Base-by-base conservation (phyloP, 495 filamentous ascomycete genomes). In the Sphaerosporella brunnea region DNA sequence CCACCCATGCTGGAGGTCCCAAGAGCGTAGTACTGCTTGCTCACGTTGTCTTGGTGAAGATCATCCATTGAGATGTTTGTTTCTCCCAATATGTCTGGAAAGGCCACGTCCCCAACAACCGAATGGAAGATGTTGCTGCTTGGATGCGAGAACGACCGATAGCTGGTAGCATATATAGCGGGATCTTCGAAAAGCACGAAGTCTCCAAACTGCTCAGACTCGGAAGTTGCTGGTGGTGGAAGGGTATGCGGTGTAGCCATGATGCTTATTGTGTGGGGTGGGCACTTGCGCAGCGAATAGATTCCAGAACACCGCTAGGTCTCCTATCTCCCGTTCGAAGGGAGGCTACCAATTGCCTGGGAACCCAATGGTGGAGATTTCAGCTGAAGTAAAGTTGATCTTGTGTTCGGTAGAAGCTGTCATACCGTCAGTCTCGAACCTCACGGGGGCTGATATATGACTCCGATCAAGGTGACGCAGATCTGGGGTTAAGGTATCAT, bases 141-240 rank as follows among this genome's bases (percentile, higher is more conserved):
- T 34, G 51, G 55, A 23, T 55, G 52, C 18, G 54, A 51, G 32
- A 55, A 55, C 28, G 36, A 36, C 10, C 43, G 26, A 46, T 34
- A 46, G 25, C 13, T 35, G 37, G 43, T 35, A 37, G 43, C 48
- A 54, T 59, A 59, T 51, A 58, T 28, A 48, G 46, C 9, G 11
- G 51, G 51, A 13, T 59, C 51, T 7, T 48, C 56, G 23, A 55
- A 59, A 20, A 59, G 45, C 36, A 59, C 55, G 50, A 59, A 59
- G 47, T 59, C 55, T 30, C 50, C 32, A 4, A 49, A 21, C 34
- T 47, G 18, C 28, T 56, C 53, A 32, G 53, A 48, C 24, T 54
- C 53, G 18, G 52, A 47, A 35, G 51, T 24, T 16, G 47, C 23
- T 26, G 51, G 48, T 28, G 44, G 47, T 5, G 43, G 53, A 15